A percentile compares a stretch with the other conserved stretches of the same genome.
Conservation (phyloP, 768 basidiomycete genomes). For the Mycena venus region DNA sequence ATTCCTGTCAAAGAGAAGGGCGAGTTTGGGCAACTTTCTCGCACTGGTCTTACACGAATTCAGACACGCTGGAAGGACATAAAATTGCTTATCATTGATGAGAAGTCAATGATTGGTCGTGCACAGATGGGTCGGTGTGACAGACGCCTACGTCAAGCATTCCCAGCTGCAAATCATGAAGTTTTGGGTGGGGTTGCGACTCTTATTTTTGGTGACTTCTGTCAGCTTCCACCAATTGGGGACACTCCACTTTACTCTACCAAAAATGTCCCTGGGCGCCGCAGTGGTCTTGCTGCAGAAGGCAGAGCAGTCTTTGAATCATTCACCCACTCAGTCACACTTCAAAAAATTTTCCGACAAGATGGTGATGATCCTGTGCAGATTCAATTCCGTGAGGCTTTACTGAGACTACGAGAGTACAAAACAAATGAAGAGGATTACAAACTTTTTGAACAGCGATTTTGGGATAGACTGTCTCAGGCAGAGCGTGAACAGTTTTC, state of each 20-base stretch:
- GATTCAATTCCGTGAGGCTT: not conserved
- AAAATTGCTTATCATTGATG: too few species aligned
- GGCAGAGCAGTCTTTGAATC: not conserved
- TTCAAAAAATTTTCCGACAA: not conserved
- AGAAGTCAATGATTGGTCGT: too few species aligned
- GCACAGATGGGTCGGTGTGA: too few species aligned
- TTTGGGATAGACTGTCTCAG: not conserved
- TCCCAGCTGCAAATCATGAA: constrained; percentile 5
- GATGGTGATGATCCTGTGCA: not conserved
- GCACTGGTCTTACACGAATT: too few species aligned
- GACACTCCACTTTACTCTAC: not conserved
- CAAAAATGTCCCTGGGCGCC: not conserved
- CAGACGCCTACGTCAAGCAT: too few species aligned
- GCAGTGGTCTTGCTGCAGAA: not conserved
- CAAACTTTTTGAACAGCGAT: not conserved
- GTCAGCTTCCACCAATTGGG: constrained; percentile 40
- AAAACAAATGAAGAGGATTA: not conserved
- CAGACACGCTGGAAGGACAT: too few species aligned
- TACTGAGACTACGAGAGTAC: not conserved
- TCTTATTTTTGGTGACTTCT: constrained; percentile 44
- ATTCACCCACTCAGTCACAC: not conserved
- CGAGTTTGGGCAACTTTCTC: too few species aligned
- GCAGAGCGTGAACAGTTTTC: not conserved
- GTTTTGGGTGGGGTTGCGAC: constrained; percentile 35
- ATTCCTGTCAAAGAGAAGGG: too few species aligned